Percentiles rank a stretch among this genome's conserved stretches.
Evolutionary conservation across 1,284 basidiomycete species (phyloP).

Genomic region (Rhizoctonia solani): DNA sequence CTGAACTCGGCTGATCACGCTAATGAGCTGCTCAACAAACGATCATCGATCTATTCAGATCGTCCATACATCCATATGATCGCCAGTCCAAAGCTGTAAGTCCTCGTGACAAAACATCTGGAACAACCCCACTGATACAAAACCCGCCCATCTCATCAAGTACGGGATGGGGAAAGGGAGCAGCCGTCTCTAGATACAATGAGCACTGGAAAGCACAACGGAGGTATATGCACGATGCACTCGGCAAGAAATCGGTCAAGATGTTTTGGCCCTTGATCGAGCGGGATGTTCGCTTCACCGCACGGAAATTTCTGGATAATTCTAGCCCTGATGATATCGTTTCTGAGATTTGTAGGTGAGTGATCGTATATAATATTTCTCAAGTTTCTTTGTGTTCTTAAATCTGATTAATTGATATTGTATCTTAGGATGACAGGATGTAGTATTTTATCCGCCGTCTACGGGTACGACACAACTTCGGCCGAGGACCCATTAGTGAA

Average conservation of each 20-base stretch:
- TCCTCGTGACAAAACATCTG: background rate
- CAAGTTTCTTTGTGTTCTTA: no score
- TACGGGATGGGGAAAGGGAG: background rate
- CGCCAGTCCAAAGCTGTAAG: background rate
- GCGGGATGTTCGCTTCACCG: background rate
- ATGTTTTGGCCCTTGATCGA: background rate
- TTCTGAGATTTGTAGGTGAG: no score
- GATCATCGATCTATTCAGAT: slow-evolving; percentile 30
- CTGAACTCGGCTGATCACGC: slow-evolving; percentile 34
- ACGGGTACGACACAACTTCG: background rate
- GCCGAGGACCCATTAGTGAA: background rate
- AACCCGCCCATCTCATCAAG: background rate
- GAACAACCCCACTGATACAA: background rate
- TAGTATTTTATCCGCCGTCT: background rate
- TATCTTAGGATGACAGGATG: background rate
- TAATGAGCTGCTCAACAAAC: slow-evolving; percentile 33
- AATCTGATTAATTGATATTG: no score
- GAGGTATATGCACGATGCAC: background rate
- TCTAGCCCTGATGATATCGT: background rate
- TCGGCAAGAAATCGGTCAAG: background rate
- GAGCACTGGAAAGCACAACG: slow-evolving; percentile 1
- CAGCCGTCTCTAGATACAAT: background rate
- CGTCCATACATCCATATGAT: slow-evolving; percentile 31
- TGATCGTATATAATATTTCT: no score
- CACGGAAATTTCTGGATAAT: background rate